Percentiles rank a stretch among this genome's conserved stretches.
phyloP scores from a whole-genome alignment of 1,139 yeast genomes.

The Scheffersomyces parashehatae region DNA sequence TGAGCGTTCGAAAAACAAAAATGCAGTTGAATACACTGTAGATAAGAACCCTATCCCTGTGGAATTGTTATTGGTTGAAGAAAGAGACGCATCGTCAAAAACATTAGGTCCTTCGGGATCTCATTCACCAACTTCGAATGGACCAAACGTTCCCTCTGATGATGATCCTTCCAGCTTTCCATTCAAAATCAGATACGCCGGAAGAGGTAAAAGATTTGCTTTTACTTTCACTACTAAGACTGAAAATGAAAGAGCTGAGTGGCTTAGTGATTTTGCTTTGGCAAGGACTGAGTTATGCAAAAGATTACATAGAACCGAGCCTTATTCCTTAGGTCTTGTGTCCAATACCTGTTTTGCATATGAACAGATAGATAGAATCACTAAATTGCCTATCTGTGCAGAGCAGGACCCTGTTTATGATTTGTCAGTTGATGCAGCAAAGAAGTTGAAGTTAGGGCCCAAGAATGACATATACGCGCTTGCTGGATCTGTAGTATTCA shows the following conservation, averaged over 20 bases:
- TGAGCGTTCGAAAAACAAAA: constrained; percentile 40
- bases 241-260: constrained; percentile 54
- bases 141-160: constrained; percentile 38
- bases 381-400: constrained; percentile 59
- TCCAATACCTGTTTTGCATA: constrained; percentile 68
- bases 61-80: constrained; percentile 57
- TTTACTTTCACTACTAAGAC: constrained; percentile 61
- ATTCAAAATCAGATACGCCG: constrained; percentile 46
- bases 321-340: constrained; percentile 54
- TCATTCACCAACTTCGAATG: constrained; percentile 5
- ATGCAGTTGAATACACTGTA: constrained; percentile 36
- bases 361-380: constrained; percentile 53
- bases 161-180: constrained; percentile 43
- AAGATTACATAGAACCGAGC: constrained; percentile 48
- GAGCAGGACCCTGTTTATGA: constrained; percentile 64
- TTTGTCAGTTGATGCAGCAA: constrained; percentile 32
- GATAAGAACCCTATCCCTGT: constrained; percentile 62
- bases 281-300: constrained; percentile 58
- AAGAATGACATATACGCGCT: neutral
- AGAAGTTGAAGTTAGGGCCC: constrained; percentile 18
- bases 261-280: constrained; percentile 57
- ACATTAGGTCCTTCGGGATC: neutral
- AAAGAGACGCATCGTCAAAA: constrained; percentile 23
- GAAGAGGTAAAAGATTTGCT: constrained; percentile 42
- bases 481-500: constrained; percentile 8